Percentiles rank a stretch among this genome's conserved stretches.
Evolutionary conservation across 306 rosid genomes (phyloP).

Genomic region (Casuarina cunninghamiana): DNA sequence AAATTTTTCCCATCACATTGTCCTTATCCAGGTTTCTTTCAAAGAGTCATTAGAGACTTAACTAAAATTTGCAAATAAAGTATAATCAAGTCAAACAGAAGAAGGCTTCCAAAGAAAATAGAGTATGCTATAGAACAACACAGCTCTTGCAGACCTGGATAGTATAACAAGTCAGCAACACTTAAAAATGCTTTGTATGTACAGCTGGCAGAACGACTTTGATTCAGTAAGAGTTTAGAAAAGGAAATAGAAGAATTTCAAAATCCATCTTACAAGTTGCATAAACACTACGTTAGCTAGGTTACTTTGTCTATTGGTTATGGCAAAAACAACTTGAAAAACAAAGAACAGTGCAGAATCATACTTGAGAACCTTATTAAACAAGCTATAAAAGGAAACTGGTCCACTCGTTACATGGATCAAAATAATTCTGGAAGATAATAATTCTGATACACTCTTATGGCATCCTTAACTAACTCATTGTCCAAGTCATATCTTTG

Average conservation of each 20-base stretch:
- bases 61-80: neutral
- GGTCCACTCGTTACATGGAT: neutral
- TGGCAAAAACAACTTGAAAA: neutral
- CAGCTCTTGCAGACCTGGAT: too few species aligned
- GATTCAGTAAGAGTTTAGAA: neutral
- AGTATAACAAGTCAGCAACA: too few species aligned
- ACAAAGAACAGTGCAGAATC: neutral
- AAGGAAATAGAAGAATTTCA: neutral
- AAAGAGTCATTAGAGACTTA: neutral
- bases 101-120: too few species aligned
- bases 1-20: neutral
- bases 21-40: neutral
- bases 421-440: neutral
- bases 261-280: neutral
- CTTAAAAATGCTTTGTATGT: too few species aligned
- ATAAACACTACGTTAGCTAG: neutral
- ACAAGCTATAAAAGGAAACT: neutral
- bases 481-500: neutral
- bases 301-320: neutral
- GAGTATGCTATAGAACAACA: too few species aligned
- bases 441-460: neutral
- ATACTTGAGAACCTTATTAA: neutral
- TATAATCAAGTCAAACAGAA: too few species aligned
- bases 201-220: too few species aligned
- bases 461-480: neutral